phyloP scores from a whole-genome alignment of 106 monocot genomes.

The Allium cepa region DNA sequence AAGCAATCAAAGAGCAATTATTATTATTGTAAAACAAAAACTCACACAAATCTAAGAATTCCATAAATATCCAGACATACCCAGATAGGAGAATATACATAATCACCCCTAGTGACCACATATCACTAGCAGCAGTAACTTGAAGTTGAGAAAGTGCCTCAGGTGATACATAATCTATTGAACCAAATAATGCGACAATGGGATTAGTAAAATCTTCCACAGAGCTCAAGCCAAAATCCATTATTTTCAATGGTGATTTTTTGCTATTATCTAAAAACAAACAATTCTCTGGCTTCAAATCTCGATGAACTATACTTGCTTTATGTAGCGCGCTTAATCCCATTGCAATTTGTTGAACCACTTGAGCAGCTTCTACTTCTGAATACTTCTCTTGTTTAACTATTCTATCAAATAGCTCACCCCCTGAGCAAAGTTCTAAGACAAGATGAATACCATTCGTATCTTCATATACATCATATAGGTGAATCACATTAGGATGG shows the following conservation, averaged over 20 bases:
- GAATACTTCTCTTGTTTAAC: constrained; percentile 34
- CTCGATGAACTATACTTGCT: constrained; percentile 53
- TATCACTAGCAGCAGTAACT: constrained; percentile 55
- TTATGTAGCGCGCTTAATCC: constrained; percentile 46
- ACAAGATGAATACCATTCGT: constrained; percentile 46
- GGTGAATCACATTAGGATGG: constrained; percentile 57
- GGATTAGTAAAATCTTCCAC: constrained; percentile 66
- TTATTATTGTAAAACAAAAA: no score
- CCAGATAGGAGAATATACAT: constrained; percentile 64
- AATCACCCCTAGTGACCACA: constrained; percentile 75
- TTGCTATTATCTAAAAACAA: constrained; percentile 27
- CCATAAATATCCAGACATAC: constrained; percentile 10
- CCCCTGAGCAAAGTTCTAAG: constrained; percentile 63
- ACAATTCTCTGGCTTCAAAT: constrained; percentile 73
- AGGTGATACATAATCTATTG: constrained; percentile 74
- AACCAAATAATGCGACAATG: constrained; percentile 56
- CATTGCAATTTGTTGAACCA: constrained; percentile 38
- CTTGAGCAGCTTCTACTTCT: constrained; percentile 44
- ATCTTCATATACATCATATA: constrained; percentile 65
- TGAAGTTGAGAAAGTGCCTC: constrained; percentile 39
- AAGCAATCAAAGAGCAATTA: background rate
- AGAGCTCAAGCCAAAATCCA: constrained; percentile 77
- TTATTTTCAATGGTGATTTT: constrained; percentile 44
- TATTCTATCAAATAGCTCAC: constrained; percentile 65
- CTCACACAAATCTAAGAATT: no score